Conservation (phyloP, 331 rosid genomes). For the Quercus lobata region DNA sequence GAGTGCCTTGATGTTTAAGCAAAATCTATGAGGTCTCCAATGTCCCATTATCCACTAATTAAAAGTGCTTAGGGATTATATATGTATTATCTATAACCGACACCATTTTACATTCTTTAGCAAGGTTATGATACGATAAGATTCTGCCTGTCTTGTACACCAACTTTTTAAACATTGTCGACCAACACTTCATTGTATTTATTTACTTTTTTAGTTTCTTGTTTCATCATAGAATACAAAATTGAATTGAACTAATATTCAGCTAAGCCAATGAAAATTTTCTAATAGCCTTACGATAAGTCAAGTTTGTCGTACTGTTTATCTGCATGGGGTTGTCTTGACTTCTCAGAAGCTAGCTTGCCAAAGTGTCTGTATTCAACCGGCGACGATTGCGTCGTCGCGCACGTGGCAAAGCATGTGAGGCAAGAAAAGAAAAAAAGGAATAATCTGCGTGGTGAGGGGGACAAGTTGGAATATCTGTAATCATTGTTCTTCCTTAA, state of each 20-base stretch:
- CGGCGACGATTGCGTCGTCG: not conserved
- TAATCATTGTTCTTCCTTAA: slow-evolving; percentile 32
- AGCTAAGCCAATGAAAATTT: too few species aligned
- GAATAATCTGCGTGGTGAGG: not conserved
- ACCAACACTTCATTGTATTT: not conserved
- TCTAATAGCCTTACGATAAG: too few species aligned
- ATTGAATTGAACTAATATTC: too few species aligned
- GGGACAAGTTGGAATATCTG: slow-evolving; percentile 33
- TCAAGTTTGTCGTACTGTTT: not conserved
- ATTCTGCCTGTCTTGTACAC: slow-evolving; percentile 39
- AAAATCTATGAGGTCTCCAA: slow-evolving; percentile 35
- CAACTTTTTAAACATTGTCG: slow-evolving; percentile 8
- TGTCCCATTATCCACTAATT: slow-evolving; percentile 33
- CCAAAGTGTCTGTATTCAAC: too few species aligned
- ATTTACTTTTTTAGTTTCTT: not conserved
- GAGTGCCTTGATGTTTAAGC: slow-evolving; percentile 44
- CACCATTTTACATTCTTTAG: slow-evolving; percentile 23
- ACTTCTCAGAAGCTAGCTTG: too few species aligned
- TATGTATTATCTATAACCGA: slow-evolving; percentile 7
- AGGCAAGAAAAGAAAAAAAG: not conserved
- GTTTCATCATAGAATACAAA: too few species aligned
- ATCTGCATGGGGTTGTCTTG: not conserved
- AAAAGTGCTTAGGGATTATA: slow-evolving; percentile 26
- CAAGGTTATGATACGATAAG: slow-evolving; percentile 41
- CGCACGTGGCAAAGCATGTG: slow-evolving; percentile 3